Evolutionary conservation across 192 early-diverging fungal species (phyloP), one percentile per base, ranked within the genome.

Genomic region (Mortierella antarctica): DNA sequence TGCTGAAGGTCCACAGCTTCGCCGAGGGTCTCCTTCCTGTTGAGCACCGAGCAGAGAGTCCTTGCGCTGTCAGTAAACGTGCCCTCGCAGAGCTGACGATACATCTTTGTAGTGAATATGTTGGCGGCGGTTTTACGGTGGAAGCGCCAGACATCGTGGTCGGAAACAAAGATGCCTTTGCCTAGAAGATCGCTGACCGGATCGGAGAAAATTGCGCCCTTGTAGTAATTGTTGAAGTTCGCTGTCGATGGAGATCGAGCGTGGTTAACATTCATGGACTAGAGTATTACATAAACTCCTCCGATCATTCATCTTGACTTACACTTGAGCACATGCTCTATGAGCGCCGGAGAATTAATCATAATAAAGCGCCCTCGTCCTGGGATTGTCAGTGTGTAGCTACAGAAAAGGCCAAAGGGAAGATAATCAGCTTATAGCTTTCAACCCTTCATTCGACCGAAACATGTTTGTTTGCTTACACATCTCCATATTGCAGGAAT

Each of bases 141-240:
- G n/a, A 60, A 62, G 7, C 72, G 59, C 88, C 88, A 91, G 4
- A 50, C 44, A 7, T 85, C 85, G 15, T 83, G 82, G 65, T 90
- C 88, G 12, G 75, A 45, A 53, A 83, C 86, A 61, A 90, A 89
- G 53, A 89, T 89, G 6, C 88, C 88, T 48, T 77, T 58, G 11
- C 87, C 87, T 8, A 90, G 61, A 40, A 88, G 53, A 62, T 84
- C 82, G 10, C 65, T 57, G 21, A 71, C 44, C 51, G 21, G 23
- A 39, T 49, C 39, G 12, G 57, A 50, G 41, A 80, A 59, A 12
- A 73, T 7, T 5, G 59, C 65, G 3, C 77, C 77, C 42, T 80
- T 74, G 57, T 67, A 42, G 17, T 74, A 74, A 57, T 74, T 74
- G 2, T 61, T 57, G 47, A 74, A 74, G 57, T 67, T 65, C 41